Base-by-base conservation (phyloP, 2,329 filamentous ascomycete genomes). In the Pseudogymnoascus sp. region DNA sequence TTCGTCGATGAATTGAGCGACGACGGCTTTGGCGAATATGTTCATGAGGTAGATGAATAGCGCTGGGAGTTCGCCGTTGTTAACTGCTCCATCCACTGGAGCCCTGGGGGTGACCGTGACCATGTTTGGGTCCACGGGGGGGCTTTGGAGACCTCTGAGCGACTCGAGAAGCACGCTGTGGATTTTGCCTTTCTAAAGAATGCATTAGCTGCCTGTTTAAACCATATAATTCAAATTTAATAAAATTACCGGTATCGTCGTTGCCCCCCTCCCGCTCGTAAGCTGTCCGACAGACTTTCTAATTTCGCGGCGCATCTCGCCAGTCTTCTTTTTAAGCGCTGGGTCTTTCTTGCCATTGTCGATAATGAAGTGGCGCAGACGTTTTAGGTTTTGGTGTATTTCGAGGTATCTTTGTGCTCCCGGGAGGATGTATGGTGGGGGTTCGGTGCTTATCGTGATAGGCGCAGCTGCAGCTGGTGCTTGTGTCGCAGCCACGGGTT, bases 21-120 rank as follows among this genome's bases (percentile, higher is more conserved):
- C 81, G 63, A 92, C 80, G 45, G 80, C 80, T 74, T 96, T 96
- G 67, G 88, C 80, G 66, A 93, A 87, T 60, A 89, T 85, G 69
- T 90, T 92, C 63, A 96, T 79, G 1, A 91, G 80, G 72, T 92
- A 96, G 25, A 96, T 77, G 65, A 90, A 83, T 5, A 90, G 75
- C 1, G 83, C 81, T 0, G 89, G 87, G 21, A 89, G 75, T 21
- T 80, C 82, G 7, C 67, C 70, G 33, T 87, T 82, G 62, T 81
- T 74, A 2, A 76, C 69, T 2, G 80, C 79, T 11, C 80, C 82
- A 62, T 82, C 78, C n/a, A 75, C 71, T 1, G 80, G 78, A 28
- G 78, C 72, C 12, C 72, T 71, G 12, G 55, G 55, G n/a, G 77
- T 74, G 5, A 74, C 76, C 45, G 87, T 75, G 69, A 83, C 87